A percentile compares a stretch with the other conserved stretches of the same genome.
Evolutionary conservation across 2,329 filamentous ascomycete genomes (phyloP).

Genomic region (Scedosporium apiospermum): DNA sequence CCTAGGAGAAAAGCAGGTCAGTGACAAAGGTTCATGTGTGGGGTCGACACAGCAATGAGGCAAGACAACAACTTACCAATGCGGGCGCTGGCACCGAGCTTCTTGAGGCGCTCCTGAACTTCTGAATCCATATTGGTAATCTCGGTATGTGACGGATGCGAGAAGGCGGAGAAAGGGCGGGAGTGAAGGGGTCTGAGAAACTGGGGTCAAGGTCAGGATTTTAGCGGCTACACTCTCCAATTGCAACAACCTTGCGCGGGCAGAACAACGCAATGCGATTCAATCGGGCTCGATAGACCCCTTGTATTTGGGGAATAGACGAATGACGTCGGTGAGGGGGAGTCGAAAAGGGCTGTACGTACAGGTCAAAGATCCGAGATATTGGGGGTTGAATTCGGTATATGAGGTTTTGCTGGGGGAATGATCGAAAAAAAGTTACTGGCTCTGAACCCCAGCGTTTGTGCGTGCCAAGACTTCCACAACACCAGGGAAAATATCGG

Average conservation of each 20-base stretch:
- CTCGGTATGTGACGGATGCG: conserved; percentile 15
- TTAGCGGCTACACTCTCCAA: conserved; percentile 9
- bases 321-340: not conserved
- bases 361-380: not conserved
- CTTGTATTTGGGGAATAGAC: not conserved
- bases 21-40: not conserved
- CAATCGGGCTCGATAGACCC: conserved; percentile 1
- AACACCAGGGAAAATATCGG: not conserved
- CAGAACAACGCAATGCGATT: not conserved
- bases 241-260: conserved; percentile 7
- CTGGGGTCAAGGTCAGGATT: conserved; percentile 1
- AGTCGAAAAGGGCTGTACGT: not conserved
- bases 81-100: conserved; percentile 44
- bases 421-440: conserved; percentile 25
- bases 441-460: conserved; percentile 30
- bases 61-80: conserved; percentile 52
- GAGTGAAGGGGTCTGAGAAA: conserved; percentile 2
- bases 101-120: conserved; percentile 50
- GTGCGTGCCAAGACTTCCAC: conserved; percentile 36
- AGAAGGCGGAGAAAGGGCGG: conserved; percentile 10
- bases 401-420: conserved; percentile 9
- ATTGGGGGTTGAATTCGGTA: not conserved
- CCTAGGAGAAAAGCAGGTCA: conserved; percentile 1
- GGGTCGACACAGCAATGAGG: not conserved
- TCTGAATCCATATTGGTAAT: conserved; percentile 37